These are phyloP conservation scores for Arthrobotrys musiformis DNA, from an alignment of 2,329 filamentous ascomycete genomes.

Conservation along the genomic window DNA sequence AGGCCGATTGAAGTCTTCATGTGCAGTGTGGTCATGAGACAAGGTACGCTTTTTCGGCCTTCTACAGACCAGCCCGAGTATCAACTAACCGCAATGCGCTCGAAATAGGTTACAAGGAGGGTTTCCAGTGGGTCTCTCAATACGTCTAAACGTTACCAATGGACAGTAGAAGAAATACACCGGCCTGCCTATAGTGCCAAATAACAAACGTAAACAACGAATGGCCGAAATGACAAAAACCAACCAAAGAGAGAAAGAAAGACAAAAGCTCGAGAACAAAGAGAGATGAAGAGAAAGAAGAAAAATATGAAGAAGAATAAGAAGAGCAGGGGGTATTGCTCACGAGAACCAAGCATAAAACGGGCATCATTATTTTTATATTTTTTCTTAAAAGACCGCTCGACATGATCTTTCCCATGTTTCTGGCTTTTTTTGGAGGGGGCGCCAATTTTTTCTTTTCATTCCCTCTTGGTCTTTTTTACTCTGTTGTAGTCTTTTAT, in stretches of 20 bases:
- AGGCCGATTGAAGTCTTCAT: constrained; percentile 97
- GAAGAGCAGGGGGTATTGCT: constrained; percentile 11
- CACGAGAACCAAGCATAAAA: constrained; percentile 3
- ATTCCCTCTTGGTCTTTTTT: constrained; percentile 13
- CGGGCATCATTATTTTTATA: constrained; percentile 9
- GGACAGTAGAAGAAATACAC: background rate
- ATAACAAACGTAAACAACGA: background rate
- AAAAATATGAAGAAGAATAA: background rate
- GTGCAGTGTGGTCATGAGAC: constrained; percentile 98
- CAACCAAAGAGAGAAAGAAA: background rate
- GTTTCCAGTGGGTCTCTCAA: constrained; percentile 90
- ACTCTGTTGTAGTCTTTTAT: constrained; percentile 14
- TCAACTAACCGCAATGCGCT: constrained; percentile 54
- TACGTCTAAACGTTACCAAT: constrained; percentile 74
- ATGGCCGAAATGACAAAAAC: no score
- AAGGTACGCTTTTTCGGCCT: constrained; percentile 70
- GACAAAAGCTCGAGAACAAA: constrained; percentile 15
- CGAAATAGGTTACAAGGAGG: constrained; percentile 79
- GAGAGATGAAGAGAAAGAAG: background rate
- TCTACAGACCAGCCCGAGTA: constrained; percentile 44
- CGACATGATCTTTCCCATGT: constrained; percentile 28
- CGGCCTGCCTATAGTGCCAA: background rate
- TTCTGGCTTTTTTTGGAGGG: constrained; percentile 15
- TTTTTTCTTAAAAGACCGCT: constrained; percentile 22
- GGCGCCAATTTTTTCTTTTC: constrained; percentile 14